A percentile compares a stretch with the other conserved stretches of the same genome.
Evolutionary conservation across 805 yeast species (phyloP).

Genomic region (Kuraishia cidri): DNA sequence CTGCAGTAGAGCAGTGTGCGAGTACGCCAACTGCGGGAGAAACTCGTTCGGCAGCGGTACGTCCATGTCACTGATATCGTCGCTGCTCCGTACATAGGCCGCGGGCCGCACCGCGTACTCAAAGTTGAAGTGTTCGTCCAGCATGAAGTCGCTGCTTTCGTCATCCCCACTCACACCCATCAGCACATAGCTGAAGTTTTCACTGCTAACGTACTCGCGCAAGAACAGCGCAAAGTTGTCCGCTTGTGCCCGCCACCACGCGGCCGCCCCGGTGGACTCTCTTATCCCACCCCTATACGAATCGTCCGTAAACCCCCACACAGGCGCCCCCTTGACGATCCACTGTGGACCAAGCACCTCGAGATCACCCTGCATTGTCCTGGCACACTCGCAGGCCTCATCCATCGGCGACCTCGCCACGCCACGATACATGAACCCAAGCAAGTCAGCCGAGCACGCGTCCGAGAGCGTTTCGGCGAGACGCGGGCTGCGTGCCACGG

Average conservation of each 20-base stretch:
- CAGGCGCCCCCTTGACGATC: slow-evolving; percentile 31
- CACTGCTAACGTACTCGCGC: slow-evolving; percentile 11
- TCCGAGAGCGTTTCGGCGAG: slow-evolving; percentile 29
- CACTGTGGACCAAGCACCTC: slow-evolving; percentile 21
- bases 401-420: slow-evolving; percentile 28
- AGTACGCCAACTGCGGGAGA: slow-evolving; percentile 21
- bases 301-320: slow-evolving; percentile 13
- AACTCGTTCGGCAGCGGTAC: slow-evolving; percentile 25
- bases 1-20: slow-evolving; percentile 15
- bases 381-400: slow-evolving; percentile 35
- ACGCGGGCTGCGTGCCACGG: slow-evolving; percentile 8
- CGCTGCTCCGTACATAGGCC: too few relatives aligned
- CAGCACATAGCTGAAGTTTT: slow-evolving; percentile 24
- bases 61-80: slow-evolving; percentile 2
- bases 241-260: slow-evolving; percentile 36
- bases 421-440: slow-evolving; percentile 35
- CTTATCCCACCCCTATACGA: slow-evolving; percentile 17
- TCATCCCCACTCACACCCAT: slow-evolving; percentile 15
- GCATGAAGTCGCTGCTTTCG: neutral
- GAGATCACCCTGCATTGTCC: slow-evolving; percentile 27
- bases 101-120: slow-evolving; percentile 25
- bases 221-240: slow-evolving; percentile 23
- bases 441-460: slow-evolving; percentile 32
- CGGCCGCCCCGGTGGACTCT: slow-evolving; percentile 20
- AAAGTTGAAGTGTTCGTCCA: slow-evolving; percentile 37